Percentiles rank a stretch among this genome's conserved stretches.
phyloP scores from a whole-genome alignment of 1,284 basidiomycete genomes.

The Cryptococcus sp. region DNA sequence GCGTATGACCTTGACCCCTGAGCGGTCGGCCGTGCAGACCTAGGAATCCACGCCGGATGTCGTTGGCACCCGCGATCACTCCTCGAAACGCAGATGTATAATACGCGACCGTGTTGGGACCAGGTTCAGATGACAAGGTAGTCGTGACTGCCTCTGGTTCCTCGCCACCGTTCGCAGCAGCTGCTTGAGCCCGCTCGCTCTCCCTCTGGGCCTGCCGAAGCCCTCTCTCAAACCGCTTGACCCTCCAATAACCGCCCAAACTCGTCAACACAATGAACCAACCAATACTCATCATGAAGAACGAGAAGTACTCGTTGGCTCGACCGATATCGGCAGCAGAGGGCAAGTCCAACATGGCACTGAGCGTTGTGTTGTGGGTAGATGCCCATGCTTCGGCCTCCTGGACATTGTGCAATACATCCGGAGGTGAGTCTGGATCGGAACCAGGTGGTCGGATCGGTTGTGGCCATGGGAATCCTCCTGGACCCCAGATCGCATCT shows the following conservation, averaged over 20 bases:
- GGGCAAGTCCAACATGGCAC: constrained; percentile 38
- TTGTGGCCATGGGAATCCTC: constrained; percentile 32
- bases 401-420: constrained; percentile 51
- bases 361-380: constrained; percentile 46
- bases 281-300: constrained; percentile 87
- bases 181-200: constrained; percentile 42
- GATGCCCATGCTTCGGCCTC: constrained; percentile 50
- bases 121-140: constrained; percentile 8
- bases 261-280: constrained; percentile 86
- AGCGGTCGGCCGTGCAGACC: constrained; percentile 38
- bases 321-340: constrained; percentile 50
- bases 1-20: constrained; percentile 29
- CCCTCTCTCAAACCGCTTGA: constrained; percentile 63
- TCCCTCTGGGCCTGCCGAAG: constrained; percentile 42
- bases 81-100: constrained; percentile 41
- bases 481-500: constrained; percentile 42
- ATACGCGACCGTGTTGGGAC: constrained; percentile 34
- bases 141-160: constrained; percentile 12
- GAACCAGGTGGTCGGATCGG: constrained; percentile 22
- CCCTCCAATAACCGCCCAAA: constrained; percentile 76
- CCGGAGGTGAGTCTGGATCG: constrained; percentile 22
- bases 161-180: constrained; percentile 23
- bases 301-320: constrained; percentile 78
- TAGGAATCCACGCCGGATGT: constrained; percentile 47
- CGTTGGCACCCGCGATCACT: constrained; percentile 36